A percentile compares a stretch with the other conserved stretches of the same genome.
Conservation (phyloP, 73 alveolate species). For the Breviolum minutum region DNA sequence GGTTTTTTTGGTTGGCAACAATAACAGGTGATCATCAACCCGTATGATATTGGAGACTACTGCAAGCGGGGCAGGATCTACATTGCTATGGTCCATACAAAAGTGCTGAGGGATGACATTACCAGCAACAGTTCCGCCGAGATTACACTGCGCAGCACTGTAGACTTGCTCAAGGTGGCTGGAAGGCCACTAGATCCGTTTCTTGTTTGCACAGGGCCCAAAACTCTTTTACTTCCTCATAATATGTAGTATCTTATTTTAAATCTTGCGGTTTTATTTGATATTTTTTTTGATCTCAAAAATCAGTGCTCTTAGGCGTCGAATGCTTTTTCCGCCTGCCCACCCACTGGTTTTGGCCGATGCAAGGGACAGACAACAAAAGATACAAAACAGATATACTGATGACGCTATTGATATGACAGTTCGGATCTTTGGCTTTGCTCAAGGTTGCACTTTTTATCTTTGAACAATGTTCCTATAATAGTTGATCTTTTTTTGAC, state of each 20-base stretch:
- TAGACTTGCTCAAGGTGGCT: background rate
- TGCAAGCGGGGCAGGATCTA: background rate
- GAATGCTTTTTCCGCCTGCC: background rate
- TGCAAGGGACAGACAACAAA: background rate
- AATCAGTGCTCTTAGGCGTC: background rate
- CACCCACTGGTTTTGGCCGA: background rate
- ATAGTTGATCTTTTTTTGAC: background rate
- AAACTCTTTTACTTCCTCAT: too few species aligned
- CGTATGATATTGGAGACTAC: background rate
- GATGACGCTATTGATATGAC: background rate
- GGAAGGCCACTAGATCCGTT: background rate
- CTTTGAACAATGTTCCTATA: background rate
- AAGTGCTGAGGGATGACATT: slow-evolving; percentile 9
- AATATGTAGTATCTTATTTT: too few species aligned
- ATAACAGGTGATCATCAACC: background rate
- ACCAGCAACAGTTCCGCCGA: background rate
- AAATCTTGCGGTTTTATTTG: background rate
- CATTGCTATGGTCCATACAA: background rate
- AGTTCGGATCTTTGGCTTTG: background rate
- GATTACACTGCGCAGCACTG: background rate
- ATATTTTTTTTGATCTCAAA: background rate
- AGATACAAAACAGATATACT: background rate
- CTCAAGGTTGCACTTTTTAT: too few species aligned
- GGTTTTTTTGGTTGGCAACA: too few species aligned
- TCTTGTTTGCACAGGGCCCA: background rate